A percentile compares a stretch with the other conserved stretches of the same genome.
Evolutionary conservation across 106 monocot genomes (phyloP).

Genomic region (Posidonia australis): DNA sequence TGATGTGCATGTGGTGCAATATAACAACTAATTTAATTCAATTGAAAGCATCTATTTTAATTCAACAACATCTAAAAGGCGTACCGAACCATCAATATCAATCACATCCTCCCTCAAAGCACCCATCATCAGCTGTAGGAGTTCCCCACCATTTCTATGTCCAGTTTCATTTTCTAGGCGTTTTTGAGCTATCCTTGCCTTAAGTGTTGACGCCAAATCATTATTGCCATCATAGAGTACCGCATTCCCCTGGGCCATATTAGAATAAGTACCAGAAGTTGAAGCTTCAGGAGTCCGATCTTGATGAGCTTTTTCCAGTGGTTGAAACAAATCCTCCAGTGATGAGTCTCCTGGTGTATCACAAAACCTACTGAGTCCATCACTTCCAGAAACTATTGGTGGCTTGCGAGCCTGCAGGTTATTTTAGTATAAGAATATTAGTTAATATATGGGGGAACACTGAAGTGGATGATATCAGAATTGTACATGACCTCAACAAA

Average conservation of each 20-base stretch:
- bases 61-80: conserved; percentile 1
- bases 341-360: conserved; percentile 88
- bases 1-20: too few relatives aligned
- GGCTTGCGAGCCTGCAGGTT: conserved; percentile 27
- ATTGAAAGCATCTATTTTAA: neutral
- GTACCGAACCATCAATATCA: conserved; percentile 68
- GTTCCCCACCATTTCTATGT: conserved; percentile 44
- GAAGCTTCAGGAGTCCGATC: conserved; percentile 58
- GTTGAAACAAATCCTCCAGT: conserved; percentile 85
- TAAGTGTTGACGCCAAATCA: conserved; percentile 63
- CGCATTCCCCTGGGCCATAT: conserved; percentile 26
- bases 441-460: neutral
- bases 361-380: conserved; percentile 75
- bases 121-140: conserved; percentile 56
- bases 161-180: conserved; percentile 49
- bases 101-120: conserved; percentile 54
- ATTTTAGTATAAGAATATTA: neutral
- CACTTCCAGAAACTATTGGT: conserved; percentile 22
- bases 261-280: conserved; percentile 29
- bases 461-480: too few relatives aligned
- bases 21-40: too few relatives aligned
- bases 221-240: conserved; percentile 31
- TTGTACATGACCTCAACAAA: too few relatives aligned
- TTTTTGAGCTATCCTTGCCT: conserved; percentile 70
- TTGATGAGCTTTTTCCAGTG: conserved; percentile 35